Base-by-base conservation (phyloP, 148 eudicot genomes). In the Mesembryanthemum crystallinum region DNA sequence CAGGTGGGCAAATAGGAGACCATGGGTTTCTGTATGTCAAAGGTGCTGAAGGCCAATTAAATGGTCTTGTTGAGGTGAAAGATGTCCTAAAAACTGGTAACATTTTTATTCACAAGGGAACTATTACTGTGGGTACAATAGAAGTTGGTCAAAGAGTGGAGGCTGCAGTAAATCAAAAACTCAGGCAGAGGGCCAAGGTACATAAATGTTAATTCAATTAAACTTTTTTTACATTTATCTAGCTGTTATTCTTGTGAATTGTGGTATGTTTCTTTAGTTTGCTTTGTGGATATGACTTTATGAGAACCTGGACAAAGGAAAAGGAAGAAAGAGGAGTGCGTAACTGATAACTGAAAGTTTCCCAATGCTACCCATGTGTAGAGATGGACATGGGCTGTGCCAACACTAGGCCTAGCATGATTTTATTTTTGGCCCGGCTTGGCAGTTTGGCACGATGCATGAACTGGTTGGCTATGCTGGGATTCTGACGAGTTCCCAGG, bases 1-100 rank as follows among this genome's bases (percentile, higher is more conserved):
- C 98, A 54, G 98, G 98, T 52, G 98, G 98, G 39, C 98, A 95
- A 88, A 90, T 95, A 79, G 97, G 97, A 80, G 98, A 95, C 62
- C 81, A 91, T 57, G 98, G 98, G 25, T 82, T 88, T 83, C 84
- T 95, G 33, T 86, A 86, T 83, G 81, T 86, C 61, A 81, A 80
- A 51, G 85, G 80, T 43, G 68, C 86, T 82, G 88, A 82, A 67
- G 81, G 82, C 57, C 77, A 51, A 69, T 75, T 82, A 64, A 83
- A 61, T 79, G 90, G 90, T 80, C 84, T 90, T 71, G 82, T 95
- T 64, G 87, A 90, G 89, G 83, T 95, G 76, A 89, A 86, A 75
- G 98, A 95, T 76, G 98, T 95, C 72, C 90, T 92, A 74, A 95
- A 90, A 69, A 80, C 83, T 23, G 94, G 96, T 59, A 88, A 85